Evolutionary conservation across 2,329 filamentous ascomycete species (phyloP).

Genomic region (Xylaria arbuscula): DNA sequence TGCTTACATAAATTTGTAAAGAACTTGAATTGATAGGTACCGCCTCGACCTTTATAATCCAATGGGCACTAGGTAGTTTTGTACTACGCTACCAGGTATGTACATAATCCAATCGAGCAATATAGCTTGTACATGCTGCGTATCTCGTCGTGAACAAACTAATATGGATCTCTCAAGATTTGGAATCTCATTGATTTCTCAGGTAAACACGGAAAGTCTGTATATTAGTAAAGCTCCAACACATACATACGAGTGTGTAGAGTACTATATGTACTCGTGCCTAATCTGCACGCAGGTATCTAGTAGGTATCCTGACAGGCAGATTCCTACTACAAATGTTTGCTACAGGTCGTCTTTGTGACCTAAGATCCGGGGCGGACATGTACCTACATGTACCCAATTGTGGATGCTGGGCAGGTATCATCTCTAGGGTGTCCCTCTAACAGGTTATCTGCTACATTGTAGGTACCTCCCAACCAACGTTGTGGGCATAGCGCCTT

Average conservation of each 20-base stretch:
- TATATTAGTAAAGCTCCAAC: constrained; percentile 1
- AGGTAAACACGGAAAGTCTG: neutral
- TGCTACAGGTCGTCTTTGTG: constrained; percentile 26
- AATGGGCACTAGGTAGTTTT: neutral
- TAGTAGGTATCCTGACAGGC: neutral
- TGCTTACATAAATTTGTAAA: neutral
- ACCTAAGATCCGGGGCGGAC: constrained; percentile 11
- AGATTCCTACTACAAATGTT: neutral
- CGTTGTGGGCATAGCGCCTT: constrained; percentile 31
- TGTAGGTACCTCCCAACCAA: neutral
- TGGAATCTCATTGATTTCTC: neutral
- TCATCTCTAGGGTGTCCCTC: constrained; percentile 15
- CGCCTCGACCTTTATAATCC: neutral
- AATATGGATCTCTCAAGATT: neutral
- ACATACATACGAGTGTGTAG: neutral
- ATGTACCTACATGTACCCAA: constrained; percentile 2
- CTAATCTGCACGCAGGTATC: constrained; percentile 9
- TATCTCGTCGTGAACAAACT: neutral
- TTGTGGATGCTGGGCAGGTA: neutral
- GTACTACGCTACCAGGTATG: neutral
- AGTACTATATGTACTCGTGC: constrained; percentile 22
- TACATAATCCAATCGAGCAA: neutral
- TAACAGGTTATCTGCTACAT: constrained; percentile 11
- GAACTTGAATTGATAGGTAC: neutral
- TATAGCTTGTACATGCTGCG: neutral